These are phyloP conservation scores for Collariella sp. DNA, from an alignment of 495 filamentous ascomycete species.

Conservation along the genomic window DNA sequence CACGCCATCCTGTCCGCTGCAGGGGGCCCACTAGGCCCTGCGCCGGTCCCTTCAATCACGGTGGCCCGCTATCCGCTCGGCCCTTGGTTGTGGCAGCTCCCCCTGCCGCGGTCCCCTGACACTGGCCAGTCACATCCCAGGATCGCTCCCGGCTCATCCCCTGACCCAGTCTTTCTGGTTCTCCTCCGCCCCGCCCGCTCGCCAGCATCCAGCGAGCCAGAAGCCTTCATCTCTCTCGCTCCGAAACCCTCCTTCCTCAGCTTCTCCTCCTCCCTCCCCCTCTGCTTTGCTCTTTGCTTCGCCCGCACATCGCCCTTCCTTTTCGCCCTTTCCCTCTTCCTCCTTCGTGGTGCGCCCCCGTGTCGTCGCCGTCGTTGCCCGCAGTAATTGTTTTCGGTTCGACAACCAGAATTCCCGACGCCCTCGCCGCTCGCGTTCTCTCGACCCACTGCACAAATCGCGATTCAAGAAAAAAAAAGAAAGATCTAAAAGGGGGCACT, in stretches of 20 bases:
- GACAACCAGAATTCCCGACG: slow-evolving; percentile 2
- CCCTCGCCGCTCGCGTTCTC: slow-evolving; percentile 22
- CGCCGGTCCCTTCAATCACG: slow-evolving; percentile 24
- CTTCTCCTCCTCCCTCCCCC: slow-evolving; percentile 27
- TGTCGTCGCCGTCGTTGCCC: slow-evolving; percentile 24
- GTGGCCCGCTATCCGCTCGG: slow-evolving; percentile 29
- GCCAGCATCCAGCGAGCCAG: slow-evolving; percentile 1
- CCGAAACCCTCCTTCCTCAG: slow-evolving; percentile 11
- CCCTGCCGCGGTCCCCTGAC: slow-evolving; percentile 21
- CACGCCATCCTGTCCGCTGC: slow-evolving; percentile 9
- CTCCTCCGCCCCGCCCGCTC: slow-evolving; percentile 14
- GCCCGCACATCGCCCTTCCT: slow-evolving; percentile 37
- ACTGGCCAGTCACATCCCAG: slow-evolving; percentile 26
- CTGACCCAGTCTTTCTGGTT: slow-evolving; percentile 2
- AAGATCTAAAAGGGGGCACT: slow-evolving; percentile 15
- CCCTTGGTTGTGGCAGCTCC: slow-evolving; percentile 19
- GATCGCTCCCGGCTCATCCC: slow-evolving; percentile 12
- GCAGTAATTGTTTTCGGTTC: slow-evolving; percentile 16
- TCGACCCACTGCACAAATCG: slow-evolving; percentile 16
- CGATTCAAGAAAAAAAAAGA: slow-evolving; percentile 11
- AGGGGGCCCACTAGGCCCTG: slow-evolving; percentile 14
- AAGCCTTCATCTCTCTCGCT: slow-evolving; percentile 13
- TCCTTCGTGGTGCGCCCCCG: slow-evolving; percentile 29
- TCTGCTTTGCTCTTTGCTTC: slow-evolving; percentile 26
- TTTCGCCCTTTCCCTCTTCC: slow-evolving; percentile 39